A percentile compares a stretch with the other conserved stretches of the same genome.
Evolutionary conservation across 2,329 filamentous ascomycete genomes (phyloP).

Genomic region (Paracoccidioides lutzii): DNA sequence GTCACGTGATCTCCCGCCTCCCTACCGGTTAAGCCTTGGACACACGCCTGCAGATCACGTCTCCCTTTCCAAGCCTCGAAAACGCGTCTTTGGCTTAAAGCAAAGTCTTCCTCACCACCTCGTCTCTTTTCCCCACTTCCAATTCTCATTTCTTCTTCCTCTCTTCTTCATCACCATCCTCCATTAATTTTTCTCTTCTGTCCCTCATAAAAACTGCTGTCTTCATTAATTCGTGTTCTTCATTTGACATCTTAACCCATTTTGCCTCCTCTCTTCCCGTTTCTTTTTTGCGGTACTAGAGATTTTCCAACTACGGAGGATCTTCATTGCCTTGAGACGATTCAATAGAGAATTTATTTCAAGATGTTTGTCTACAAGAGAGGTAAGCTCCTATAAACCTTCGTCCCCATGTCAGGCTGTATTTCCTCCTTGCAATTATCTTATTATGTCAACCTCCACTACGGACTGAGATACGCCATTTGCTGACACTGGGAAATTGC

Average conservation of each 20-base stretch:
- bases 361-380: conserved; percentile 53
- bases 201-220: neutral
- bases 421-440: neutral
- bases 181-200: neutral
- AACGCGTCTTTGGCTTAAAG: conserved; percentile 3
- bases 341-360: conserved; percentile 5
- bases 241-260: neutral
- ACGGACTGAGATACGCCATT: conserved; percentile 5
- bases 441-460: conserved; percentile 1
- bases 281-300: neutral
- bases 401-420: neutral
- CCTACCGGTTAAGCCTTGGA: neutral
- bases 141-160: neutral
- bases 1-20: neutral
- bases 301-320: neutral
- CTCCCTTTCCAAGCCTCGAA: neutral
- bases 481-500: conserved; percentile 13
- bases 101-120: neutral
- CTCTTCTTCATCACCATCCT: neutral
- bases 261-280: neutral
- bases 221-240: neutral
- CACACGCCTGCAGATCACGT: neutral
- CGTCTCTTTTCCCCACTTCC: neutral
- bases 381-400: conserved; percentile 32
- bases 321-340: neutral